Base-by-base conservation (phyloP, 768 basidiomycete species). In the Lactarius vividus region DNA sequence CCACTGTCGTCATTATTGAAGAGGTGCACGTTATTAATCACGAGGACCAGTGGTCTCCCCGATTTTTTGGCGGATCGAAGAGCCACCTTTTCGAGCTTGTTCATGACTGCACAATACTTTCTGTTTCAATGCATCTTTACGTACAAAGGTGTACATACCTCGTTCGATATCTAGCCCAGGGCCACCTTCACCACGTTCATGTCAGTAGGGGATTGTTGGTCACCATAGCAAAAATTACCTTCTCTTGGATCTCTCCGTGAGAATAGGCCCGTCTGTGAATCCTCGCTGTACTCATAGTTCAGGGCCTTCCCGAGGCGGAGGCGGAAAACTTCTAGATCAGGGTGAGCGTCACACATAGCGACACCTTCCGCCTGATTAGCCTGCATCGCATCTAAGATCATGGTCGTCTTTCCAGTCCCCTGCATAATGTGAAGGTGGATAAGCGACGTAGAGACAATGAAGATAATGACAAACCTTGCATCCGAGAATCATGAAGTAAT, bases 81-180 rank as follows among this genome's bases (percentile, higher is more conserved):
- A 0, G 93, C 93, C 29, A 94, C 92, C 73, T 95, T 93, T 74
- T 92, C 87, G 3, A 92, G 79, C 73, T 95, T 95, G 74, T 88
- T 92, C 76, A 93, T 71, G 4, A 89, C 92, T 87, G 37, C 20
- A 54, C 2, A 5, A 56, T 10, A 26, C 20, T 13, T 57, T 35
- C 35, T 33, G 15, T 2, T 3, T 59, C 28, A 49, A 9, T 28
- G 31, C n/a, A 23, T 35, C 39, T 46, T 29, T n/a, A 33, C 40
- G 9, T 13, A 11, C 53, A 20, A 28, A 28, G 39, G 15, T 18
- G 5, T 40, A 62, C 73, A 44, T 70, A 87, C 90, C 89, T 77
- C 94, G 81, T 75, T 92, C 92, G 54, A 94, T 86, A 71, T 94
- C 92, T 20, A 94, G 78, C 7, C 87, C 84, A 5, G 94, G 85